Conservation (phyloP, 805 yeast species). For the Ogataea naganishii region DNA sequence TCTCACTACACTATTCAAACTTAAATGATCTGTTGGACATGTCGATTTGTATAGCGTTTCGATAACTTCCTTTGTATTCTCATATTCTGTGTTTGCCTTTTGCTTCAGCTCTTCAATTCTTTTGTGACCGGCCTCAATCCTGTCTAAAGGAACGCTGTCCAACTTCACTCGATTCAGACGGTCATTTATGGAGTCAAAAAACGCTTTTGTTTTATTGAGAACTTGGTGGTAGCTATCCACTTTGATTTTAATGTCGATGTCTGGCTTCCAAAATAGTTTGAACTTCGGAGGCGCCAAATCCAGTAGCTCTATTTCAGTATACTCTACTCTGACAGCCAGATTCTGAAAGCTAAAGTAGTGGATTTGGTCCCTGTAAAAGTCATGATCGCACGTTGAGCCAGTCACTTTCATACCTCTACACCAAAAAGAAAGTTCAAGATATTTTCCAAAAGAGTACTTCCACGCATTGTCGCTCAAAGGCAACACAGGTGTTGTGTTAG, state of each 20-base stretch:
- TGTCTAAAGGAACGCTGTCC: conserved; percentile 64
- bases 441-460: conserved; percentile 90
- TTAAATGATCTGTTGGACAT: conserved; percentile 55
- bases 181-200: conserved; percentile 65
- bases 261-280: conserved; percentile 62
- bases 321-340: conserved; percentile 70
- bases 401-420: conserved; percentile 48
- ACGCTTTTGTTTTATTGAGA: conserved; percentile 39
- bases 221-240: conserved; percentile 51
- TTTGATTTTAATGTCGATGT: conserved; percentile 60
- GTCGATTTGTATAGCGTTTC: conserved; percentile 45
- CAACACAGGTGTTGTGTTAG: conserved; percentile 62
- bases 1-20: conserved; percentile 61
- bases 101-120: conserved; percentile 50
- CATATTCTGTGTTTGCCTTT: conserved; percentile 43
- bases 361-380: conserved; percentile 72
- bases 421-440: conserved; percentile 81
- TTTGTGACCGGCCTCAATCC: conserved; percentile 57
- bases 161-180: conserved; percentile 72
- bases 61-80: conserved; percentile 33
- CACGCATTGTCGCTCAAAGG: conserved; percentile 84
- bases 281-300: conserved; percentile 74
- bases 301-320: conserved; percentile 63
- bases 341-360: conserved; percentile 80
- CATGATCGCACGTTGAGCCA: conserved; percentile 64